Base-by-base conservation (phyloP, 345 rosid species). In the Xanthoceras sorbifolium region DNA sequence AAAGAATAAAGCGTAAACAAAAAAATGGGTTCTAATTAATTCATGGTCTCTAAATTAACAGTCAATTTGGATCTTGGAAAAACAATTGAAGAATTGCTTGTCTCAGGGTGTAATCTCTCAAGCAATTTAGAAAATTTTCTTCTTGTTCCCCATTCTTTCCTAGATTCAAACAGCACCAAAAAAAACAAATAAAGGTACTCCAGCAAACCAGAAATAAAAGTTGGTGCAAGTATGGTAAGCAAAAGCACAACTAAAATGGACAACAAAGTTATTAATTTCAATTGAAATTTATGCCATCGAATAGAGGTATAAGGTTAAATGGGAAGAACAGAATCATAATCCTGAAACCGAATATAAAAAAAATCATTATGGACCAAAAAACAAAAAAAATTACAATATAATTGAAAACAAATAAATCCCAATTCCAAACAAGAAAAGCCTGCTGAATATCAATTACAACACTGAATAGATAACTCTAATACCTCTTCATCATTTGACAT, bases 401-500 rank as follows among this genome's bases (percentile, higher is more conserved):
- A 65, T 28, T 5, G 38, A 29, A 28, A 54, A 26, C 22, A 64
- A 29, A 57, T 5, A 72, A 18, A 18, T 32, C 40, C 64, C 15
- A 44, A 42, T 44, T 10, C 14, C 9, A 73, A 60, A 50, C 25
- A 61, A 54, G 50, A 65, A 9, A 23, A 72, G 69, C 50, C 44
- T 28, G n/a, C 22, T 46, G 69, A 20, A 57, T 67, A 67, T 26
- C 57, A 36, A 59, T 25, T 14, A 5, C 3, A 68, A 72, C 31
- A 65, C 5, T 25, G 14, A 3, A 59, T 40, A 40, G 48, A 11
- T 40, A 71, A 83, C 32, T 54, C 29, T 22, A 64, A 26, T 87
- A 94, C 94, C 84, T 86, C 91, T 63, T 90, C 90, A 79, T 69
- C 80, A 72, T 80, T 81, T 68, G 82, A 50, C 77, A 82, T 86